These are phyloP conservation scores for Carex cristatella DNA, from an alignment of 176 grass and related monocot genomes.

Conservation along the genomic window DNA sequence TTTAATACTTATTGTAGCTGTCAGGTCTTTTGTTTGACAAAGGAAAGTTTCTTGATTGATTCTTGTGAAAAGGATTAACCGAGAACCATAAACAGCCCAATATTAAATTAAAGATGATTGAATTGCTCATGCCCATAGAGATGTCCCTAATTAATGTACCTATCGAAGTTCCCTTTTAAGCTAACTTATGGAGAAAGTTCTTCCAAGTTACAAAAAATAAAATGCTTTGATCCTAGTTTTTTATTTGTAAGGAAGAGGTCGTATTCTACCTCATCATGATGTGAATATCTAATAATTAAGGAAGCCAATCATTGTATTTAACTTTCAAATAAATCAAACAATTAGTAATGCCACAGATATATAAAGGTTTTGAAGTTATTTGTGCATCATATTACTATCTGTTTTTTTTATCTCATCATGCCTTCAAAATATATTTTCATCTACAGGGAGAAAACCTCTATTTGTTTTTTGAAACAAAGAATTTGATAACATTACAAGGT, in stretches of 20 bases:
- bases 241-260: neutral
- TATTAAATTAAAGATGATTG: neutral
- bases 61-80: neutral
- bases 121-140: neutral
- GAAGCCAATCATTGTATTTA: neutral
- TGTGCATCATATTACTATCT: neutral
- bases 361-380: neutral
- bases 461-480: constrained; percentile 91
- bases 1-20: neutral
- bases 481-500: constrained; percentile 53
- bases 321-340: neutral
- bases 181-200: neutral
- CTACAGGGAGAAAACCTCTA: constrained; percentile 56
- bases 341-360: neutral
- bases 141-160: neutral
- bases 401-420: neutral
- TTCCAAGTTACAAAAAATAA: neutral
- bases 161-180: neutral
- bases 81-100: neutral
- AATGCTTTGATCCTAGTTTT: neutral
- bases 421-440: neutral
- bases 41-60: neutral
- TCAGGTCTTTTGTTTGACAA: neutral
- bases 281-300: neutral
- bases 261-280: neutral